phyloP scores from a whole-genome alignment of 495 filamentous ascomycete species.

The Penicillium paxilli region DNA sequence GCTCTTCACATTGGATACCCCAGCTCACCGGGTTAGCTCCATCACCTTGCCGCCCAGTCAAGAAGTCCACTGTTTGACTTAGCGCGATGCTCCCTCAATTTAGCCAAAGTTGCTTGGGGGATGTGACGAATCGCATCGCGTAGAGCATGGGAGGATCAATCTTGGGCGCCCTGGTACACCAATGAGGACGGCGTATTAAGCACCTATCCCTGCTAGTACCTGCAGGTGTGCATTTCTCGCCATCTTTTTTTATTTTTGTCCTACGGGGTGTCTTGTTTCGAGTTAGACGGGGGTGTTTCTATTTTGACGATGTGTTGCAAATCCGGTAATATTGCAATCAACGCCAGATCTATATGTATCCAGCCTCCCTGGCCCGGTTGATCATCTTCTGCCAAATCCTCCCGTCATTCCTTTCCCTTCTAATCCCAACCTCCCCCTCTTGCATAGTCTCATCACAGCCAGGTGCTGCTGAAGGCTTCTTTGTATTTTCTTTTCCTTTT shows the following conservation, averaged over 20 bases:
- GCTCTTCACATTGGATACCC: slow-evolving; percentile 1
- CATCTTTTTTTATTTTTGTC: slow-evolving; percentile 23
- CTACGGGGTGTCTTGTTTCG: slow-evolving; percentile 24
- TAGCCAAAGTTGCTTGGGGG: slow-evolving; percentile 18
- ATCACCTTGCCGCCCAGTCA: slow-evolving; percentile 16
- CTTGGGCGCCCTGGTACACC: slow-evolving; percentile 18
- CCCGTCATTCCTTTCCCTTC: slow-evolving; percentile 14
- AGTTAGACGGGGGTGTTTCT: slow-evolving; percentile 24
- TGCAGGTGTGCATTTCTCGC: slow-evolving; percentile 26
- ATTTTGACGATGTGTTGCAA: slow-evolving; percentile 18
- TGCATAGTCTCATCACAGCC: slow-evolving; percentile 4
- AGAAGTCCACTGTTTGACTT: slow-evolving; percentile 26
- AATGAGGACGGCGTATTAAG: slow-evolving; percentile 16
- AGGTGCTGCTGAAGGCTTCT: slow-evolving; percentile 17
- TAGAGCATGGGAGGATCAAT: slow-evolving; percentile 18
- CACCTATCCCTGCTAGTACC: slow-evolving; percentile 26
- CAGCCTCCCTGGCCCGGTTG: slow-evolving; percentile 7
- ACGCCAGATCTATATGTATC: slow-evolving; percentile 24
- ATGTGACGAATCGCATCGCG: slow-evolving; percentile 15
- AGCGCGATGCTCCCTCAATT: slow-evolving; percentile 26
- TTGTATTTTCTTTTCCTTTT: background rate
- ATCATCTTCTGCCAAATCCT: slow-evolving; percentile 10
- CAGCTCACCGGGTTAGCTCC: slow-evolving; percentile 1
- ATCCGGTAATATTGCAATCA: slow-evolving; percentile 10
- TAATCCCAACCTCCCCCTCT: slow-evolving; percentile 3